Base-by-base conservation (phyloP, 805 yeast species). In the Saccharomycopsis sp. region DNA sequence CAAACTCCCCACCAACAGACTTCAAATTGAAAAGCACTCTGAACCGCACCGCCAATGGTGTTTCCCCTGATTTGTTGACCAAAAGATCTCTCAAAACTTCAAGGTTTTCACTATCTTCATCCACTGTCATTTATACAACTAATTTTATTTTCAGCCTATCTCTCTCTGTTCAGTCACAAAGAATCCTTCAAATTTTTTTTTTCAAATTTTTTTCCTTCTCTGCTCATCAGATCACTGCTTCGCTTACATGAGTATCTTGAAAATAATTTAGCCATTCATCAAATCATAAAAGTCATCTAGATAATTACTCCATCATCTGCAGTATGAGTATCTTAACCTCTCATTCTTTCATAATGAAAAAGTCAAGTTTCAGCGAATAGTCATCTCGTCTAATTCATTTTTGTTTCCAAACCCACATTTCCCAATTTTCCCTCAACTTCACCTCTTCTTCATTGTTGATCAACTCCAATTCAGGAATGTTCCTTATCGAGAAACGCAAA, bases 11-110 rank as follows among this genome's bases (percentile, higher is more conserved):
- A 29, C 95, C 98, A 39, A 84, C 67, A 35, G 84, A 75, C 62
- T 92, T 92, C 53, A 92, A 68, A 63, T 81, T 86, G 70, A 92
- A 92, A 26, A 92, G 69, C 5, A 98, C 97, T 60, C 99, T 74
- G 64, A 92, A 92, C 54, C 99, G 73, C 60, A 73, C 77, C 4
- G 96, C 92, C 25, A 92, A 71, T 43, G 80, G 79, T 16, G 74
- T 75, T 12, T 76, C 65, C 3, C 95, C 95, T 3, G 67, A 52
- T 49, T 67, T 71, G 67, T 80, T 80, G 41, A 73, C 58, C 42
- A 83, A 64, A 42, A 81, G 69, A 52, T 82, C 92, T 62, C 92
- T 73, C 46, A 83, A 67, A 53, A 76, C 74, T 52, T 80, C 89
- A 49, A 83, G 59, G 25, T 46, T 39, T 27, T 42, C 46, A 13